Percentiles rank a stretch among this genome's conserved stretches.
Evolutionary conservation across 2,329 filamentous ascomycete species (phyloP).

Genomic region (Cytospora chrysosperma): DNA sequence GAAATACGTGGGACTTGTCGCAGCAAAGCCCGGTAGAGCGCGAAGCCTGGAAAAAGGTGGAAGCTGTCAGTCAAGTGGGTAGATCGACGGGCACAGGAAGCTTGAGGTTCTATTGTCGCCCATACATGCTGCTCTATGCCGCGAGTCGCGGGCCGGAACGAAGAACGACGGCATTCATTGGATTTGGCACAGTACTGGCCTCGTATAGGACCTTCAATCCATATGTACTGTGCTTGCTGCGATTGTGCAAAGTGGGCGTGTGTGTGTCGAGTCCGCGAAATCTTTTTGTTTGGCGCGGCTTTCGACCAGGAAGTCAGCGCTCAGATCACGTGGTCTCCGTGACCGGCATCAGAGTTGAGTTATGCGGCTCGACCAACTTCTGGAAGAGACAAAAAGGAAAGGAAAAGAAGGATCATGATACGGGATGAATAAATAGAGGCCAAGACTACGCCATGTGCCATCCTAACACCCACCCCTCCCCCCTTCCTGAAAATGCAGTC

Average conservation of each 20-base stretch:
- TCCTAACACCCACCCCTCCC: constrained; percentile 6
- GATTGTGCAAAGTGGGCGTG: not conserved
- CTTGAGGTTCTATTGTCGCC: constrained; percentile 18
- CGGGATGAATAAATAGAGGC: constrained; percentile 11
- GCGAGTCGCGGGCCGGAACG: constrained; percentile 49
- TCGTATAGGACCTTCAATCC: constrained; percentile 14
- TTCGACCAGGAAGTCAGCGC: not conserved
- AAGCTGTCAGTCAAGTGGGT: constrained; percentile 3
- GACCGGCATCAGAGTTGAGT: constrained; percentile 3
- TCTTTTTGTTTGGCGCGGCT: constrained; percentile 1
- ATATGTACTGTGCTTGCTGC: not conserved
- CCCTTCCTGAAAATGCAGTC: constrained; percentile 24
- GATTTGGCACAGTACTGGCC: constrained; percentile 9
- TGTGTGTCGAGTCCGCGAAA: constrained; percentile 1
- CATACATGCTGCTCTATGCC: constrained; percentile 54
- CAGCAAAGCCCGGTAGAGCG: constrained; percentile 71
- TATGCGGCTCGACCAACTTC: not conserved
- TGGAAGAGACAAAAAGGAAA: not conserved
- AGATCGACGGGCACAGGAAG: not conserved
- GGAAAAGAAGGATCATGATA: not conserved
- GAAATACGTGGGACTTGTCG: constrained; percentile 53
- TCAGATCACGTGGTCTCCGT: constrained; percentile 8
- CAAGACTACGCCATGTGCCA: constrained; percentile 22
- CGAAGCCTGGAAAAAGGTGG: constrained; percentile 51
- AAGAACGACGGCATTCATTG: constrained; percentile 41